A percentile compares a stretch with the other conserved stretches of the same genome.
These are phyloP conservation scores for Cucumis cinereus DNA, from an alignment of 306 rosid genomes.

Conservation along the genomic window DNA sequence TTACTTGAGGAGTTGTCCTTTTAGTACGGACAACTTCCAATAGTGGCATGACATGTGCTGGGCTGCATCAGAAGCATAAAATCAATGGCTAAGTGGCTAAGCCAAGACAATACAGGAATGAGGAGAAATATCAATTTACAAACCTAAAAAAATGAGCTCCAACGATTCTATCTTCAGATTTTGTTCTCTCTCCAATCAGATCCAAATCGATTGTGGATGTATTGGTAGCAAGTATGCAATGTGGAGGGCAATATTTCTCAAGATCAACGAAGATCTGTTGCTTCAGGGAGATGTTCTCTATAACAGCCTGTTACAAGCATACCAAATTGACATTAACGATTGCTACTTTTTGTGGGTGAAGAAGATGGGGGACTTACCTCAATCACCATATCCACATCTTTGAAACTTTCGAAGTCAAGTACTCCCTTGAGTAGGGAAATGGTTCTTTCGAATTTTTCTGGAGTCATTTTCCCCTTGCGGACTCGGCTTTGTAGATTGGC, in stretches of 20 bases:
- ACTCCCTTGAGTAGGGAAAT: constrained; percentile 65
- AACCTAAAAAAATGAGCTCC: constrained; percentile 99
- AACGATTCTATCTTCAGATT: constrained; percentile 63
- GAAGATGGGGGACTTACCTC: constrained; percentile 40
- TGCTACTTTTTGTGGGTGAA: background rate
- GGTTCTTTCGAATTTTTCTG: constrained; percentile 59
- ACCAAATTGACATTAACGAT: background rate
- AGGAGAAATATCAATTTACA: background rate
- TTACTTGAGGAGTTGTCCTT: constrained; percentile 67
- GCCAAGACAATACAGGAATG: background rate
- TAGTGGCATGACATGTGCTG: constrained; percentile 96
- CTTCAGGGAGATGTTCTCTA: constrained; percentile 79
- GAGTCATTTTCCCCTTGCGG: constrained; percentile 68
- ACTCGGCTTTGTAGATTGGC: constrained; percentile 83
- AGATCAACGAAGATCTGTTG: constrained; percentile 89
- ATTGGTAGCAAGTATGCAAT: constrained; percentile 89
- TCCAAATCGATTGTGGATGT: constrained; percentile 95
- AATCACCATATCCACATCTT: constrained; percentile 90
- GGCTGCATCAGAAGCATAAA: constrained; percentile 48
- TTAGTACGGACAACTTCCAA: constrained; percentile 83
- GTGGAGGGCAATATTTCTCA: constrained; percentile 75
- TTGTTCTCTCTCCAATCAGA: constrained; percentile 75
- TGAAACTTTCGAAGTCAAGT: constrained; percentile 61
- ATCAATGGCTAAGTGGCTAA: background rate
- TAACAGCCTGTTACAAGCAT: constrained; percentile 68